phyloP scores from a whole-genome alignment of 805 yeast species.

The Teunomyces tritomae region DNA sequence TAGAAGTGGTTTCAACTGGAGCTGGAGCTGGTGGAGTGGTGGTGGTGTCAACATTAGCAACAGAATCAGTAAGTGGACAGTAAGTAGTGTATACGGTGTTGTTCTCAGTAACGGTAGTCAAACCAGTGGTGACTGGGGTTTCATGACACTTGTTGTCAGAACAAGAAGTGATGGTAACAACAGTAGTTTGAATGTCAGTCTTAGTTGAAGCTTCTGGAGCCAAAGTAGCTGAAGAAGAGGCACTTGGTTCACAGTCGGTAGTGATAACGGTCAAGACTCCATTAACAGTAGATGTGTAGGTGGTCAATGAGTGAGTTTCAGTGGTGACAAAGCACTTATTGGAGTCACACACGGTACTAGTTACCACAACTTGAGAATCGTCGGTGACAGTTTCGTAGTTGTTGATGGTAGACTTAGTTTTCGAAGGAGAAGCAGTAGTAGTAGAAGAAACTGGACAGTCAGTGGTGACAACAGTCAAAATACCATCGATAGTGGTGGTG shows the following conservation, averaged over 20 bases:
- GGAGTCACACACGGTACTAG: constrained; percentile 29
- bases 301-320: constrained; percentile 27
- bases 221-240: constrained; percentile 1
- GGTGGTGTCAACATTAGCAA: constrained; percentile 13
- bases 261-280: constrained; percentile 31
- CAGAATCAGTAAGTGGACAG: constrained; percentile 16
- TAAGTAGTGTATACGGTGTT: constrained; percentile 22
- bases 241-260: constrained; percentile 13
- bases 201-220: constrained; percentile 1
- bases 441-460: constrained; percentile 22
- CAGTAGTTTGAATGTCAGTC: constrained; percentile 17
- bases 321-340: constrained; percentile 27
- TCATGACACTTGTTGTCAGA: constrained; percentile 27
- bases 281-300: constrained; percentile 35
- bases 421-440: neutral
- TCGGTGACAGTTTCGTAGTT: constrained; percentile 11
- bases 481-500: constrained; percentile 38
- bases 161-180: constrained; percentile 40
- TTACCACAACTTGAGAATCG: constrained; percentile 18
- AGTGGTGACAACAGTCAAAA: constrained; percentile 37
- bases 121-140: constrained; percentile 33
- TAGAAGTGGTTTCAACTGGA: constrained; percentile 13
- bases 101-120: constrained; percentile 19
- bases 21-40: constrained; percentile 13
- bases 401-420: neutral